Percentiles rank a stretch among this genome's conserved stretches.
These are phyloP conservation scores for Cyclocybe aegerita DNA, from an alignment of 768 basidiomycete species.

Conservation along the genomic window DNA sequence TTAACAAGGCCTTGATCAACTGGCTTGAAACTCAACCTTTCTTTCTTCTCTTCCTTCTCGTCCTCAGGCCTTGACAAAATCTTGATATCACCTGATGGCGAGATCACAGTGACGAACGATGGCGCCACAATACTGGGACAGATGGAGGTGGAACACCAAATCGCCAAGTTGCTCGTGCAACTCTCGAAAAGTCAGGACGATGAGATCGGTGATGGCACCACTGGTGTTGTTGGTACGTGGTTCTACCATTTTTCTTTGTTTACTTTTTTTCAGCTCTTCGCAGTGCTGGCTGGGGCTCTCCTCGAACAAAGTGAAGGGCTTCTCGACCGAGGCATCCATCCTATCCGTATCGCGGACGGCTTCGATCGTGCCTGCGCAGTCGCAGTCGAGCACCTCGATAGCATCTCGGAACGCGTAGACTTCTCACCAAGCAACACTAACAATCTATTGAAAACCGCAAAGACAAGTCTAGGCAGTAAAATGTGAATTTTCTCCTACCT, in stretches of 20 bases:
- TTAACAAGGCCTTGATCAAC: background rate
- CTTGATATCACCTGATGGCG: conserved; percentile 93
- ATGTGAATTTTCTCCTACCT: conserved; percentile 59
- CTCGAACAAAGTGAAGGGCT: conserved; percentile 92
- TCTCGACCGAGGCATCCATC: conserved; percentile 99
- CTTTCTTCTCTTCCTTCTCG: conserved; percentile 4
- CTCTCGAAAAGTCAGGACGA: conserved; percentile 98
- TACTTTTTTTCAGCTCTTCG: conserved; percentile 1
- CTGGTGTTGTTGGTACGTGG: conserved; percentile 93
- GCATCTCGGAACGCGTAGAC: conserved; percentile 86
- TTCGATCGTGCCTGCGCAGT: conserved; percentile 93
- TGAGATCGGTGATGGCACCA: conserved; percentile 99
- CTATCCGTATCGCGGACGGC: conserved; percentile 98
- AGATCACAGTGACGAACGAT: conserved; percentile 99
- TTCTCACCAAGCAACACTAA: conserved; percentile 80
- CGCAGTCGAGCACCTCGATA: conserved; percentile 87
- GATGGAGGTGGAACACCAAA: conserved; percentile 99
- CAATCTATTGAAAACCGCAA: conserved; percentile 91
- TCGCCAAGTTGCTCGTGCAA: conserved; percentile 96
- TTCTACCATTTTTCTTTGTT: conserved; percentile 1
- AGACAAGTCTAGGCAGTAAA: conserved; percentile 96
- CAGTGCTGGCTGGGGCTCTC: conserved; percentile 96
- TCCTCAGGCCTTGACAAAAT: conserved; percentile 88
- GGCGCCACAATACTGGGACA: conserved; percentile 97
- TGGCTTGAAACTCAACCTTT: background rate